Evolutionary conservation across 1,139 yeast genomes (phyloP), one percentile per base, ranked within the genome.

Genomic region (Pneumocystis canis): DNA sequence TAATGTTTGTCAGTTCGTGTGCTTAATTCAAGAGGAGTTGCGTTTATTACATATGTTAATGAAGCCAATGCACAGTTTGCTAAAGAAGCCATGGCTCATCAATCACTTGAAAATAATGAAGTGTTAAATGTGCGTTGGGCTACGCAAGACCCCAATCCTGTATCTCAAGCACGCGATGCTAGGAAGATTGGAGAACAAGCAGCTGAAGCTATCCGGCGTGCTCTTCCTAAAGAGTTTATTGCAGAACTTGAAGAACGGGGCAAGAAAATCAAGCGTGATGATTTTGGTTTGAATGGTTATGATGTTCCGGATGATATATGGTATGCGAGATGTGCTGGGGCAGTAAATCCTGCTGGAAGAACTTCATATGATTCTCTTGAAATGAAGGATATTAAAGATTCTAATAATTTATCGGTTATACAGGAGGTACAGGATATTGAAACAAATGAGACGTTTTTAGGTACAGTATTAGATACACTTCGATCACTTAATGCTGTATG

Each of bases 31-130:
- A 83, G 85, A 69, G 83, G 84, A 57, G 84, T 92, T 72, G 96
- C 89, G 0, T 90, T 92, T 74, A 81, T 92, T 7, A 85, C 88
- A 0, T 92, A 77, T 71, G 78, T 78, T 63, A 73, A 79, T 58
- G 96, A 88, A 69, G 73, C 79, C 37, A 84, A 81, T 70, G 97
- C 97, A 0, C 97, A 90, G 72, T 90, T 90, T 77, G 96, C 96
- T 0, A 87, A 88, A 70, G 97, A 89, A 71, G 95, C 95, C 1
- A 87, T 89, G 95, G 82, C 84, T 58, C 83, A 84, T 63, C 97
- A 92, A 71, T 79, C 87, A 5, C 73, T 90, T 35, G 83, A 80
- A 9, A 79, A 82, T 61, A 81, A 79, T 2, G 95, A 87, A 66
- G 78, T 87, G 0, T 71, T 90, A 62, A 80, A 79, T 66, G 82